Evolutionary conservation across 2,329 filamentous ascomycete genomes (phyloP).

Genomic region (Ascochyta pisi): DNA sequence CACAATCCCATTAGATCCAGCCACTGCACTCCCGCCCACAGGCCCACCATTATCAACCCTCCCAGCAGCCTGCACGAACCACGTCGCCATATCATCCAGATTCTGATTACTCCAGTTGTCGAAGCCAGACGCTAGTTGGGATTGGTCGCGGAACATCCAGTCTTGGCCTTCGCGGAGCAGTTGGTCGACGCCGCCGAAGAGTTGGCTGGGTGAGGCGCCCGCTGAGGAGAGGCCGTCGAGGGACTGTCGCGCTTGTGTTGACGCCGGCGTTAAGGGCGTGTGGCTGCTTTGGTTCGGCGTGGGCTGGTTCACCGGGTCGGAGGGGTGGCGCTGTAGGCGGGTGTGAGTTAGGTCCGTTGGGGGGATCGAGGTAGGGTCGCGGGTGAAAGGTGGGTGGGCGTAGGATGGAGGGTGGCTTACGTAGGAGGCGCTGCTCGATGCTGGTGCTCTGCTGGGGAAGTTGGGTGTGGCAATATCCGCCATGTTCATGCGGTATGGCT

Average conservation of each 20-base stretch:
- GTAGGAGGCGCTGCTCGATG: conserved; percentile 23
- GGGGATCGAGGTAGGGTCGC: conserved; percentile 42
- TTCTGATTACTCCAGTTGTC: conserved; percentile 62
- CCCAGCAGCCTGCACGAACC: conserved; percentile 27
- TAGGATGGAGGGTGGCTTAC: conserved; percentile 17
- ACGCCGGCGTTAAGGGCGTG: conserved; percentile 28
- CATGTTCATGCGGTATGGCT: conserved; percentile 42
- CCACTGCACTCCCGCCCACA: conserved; percentile 6
- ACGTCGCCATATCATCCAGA: conserved; percentile 40
- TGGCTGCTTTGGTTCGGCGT: conserved; percentile 20
- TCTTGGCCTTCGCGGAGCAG: conserved; percentile 69
- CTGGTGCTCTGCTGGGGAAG: background rate
- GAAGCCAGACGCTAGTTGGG: conserved; percentile 65
- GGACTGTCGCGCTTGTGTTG: conserved; percentile 34
- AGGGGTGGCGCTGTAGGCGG: conserved; percentile 37
- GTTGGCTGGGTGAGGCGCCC: conserved; percentile 55
- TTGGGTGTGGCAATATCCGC: conserved; percentile 32
- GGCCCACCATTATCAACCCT: background rate
- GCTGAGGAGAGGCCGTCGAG: conserved; percentile 35
- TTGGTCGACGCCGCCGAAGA: conserved; percentile 67
- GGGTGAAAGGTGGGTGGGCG: conserved; percentile 36
- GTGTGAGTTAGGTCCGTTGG: conserved; percentile 40
- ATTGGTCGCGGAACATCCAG: conserved; percentile 68
- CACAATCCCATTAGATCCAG: background rate
- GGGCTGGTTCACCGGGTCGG: conserved; percentile 24